phyloP scores from a whole-genome alignment of 768 basidiomycete genomes.

The Hydnomerulius pinastri region DNA sequence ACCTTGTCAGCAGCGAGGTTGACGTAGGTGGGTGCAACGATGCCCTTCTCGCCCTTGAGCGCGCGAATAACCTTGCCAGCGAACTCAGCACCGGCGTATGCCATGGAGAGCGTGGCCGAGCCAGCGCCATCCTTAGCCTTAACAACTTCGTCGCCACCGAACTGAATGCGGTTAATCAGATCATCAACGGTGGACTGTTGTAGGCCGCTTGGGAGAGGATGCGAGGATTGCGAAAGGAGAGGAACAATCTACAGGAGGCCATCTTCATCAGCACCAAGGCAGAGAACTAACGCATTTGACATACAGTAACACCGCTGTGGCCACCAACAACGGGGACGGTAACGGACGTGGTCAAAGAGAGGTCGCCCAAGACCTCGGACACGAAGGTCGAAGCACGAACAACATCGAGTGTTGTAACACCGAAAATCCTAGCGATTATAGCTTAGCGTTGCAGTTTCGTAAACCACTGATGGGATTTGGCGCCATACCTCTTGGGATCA shows the following conservation, averaged over 20 bases:
- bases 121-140: slow-evolving; percentile 93
- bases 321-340: slow-evolving; percentile 92
- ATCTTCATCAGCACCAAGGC: slow-evolving; percentile 7
- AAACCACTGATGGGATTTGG: neutral
- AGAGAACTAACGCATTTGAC: slow-evolving; percentile 15
- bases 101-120: slow-evolving; percentile 97
- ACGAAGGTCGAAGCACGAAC: slow-evolving; percentile 98
- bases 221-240: slow-evolving; percentile 87
- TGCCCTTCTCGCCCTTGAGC: slow-evolving; percentile 83
- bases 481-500: slow-evolving; percentile 81
- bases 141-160: slow-evolving; percentile 97
- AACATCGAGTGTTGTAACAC: slow-evolving; percentile 97
- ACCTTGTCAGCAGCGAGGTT: slow-evolving; percentile 69
- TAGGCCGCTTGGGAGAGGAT: slow-evolving; percentile 65
- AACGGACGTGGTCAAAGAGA: slow-evolving; percentile 59
- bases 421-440: slow-evolving; percentile 69
- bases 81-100: slow-evolving; percentile 92
- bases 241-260: slow-evolving; percentile 71
- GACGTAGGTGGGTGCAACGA: slow-evolving; percentile 84
- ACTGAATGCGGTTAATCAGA: slow-evolving; percentile 86
- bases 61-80: slow-evolving; percentile 81
- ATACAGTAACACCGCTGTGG: slow-evolving; percentile 88
- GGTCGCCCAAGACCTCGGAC: slow-evolving; percentile 70
- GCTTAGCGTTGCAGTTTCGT: slow-evolving; percentile 1
- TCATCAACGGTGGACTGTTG: slow-evolving; percentile 50